Conservation (phyloP, 2,329 filamentous ascomycete species). For the Arthrobotrys sphaeroides region DNA sequence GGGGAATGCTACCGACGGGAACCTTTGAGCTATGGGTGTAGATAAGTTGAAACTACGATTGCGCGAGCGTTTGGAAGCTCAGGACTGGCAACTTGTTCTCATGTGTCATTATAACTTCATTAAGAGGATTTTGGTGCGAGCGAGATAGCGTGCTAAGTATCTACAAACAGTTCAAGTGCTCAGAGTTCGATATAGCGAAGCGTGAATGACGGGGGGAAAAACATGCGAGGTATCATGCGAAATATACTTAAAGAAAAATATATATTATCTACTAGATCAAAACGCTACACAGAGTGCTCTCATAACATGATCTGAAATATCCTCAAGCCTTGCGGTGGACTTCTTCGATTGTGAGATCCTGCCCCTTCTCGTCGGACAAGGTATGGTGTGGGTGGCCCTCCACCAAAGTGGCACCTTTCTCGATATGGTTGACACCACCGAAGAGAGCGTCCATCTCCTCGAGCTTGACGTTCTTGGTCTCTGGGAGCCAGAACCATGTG, state of each 20-base stretch:
- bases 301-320: neutral
- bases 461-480: conserved; percentile 61
- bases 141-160: conserved; percentile 10
- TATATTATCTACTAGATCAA: conserved; percentile 41
- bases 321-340: conserved; percentile 38
- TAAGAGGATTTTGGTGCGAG: neutral
- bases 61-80: neutral
- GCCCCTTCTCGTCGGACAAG: conserved; percentile 38
- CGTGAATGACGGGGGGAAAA: too few species aligned
- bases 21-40: neutral
- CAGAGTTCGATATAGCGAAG: neutral
- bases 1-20: conserved; percentile 13
- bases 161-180: neutral
- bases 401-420: conserved; percentile 66
- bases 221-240: conserved; percentile 38
- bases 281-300: conserved; percentile 34
- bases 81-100: neutral
- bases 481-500: conserved; percentile 45
- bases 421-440: conserved; percentile 68
- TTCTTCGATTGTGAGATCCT: conserved; percentile 49
- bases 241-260: conserved; percentile 14
- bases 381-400: neutral
- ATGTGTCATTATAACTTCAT: conserved; percentile 15
- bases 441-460: conserved; percentile 70
- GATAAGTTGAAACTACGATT: neutral